Evolutionary conservation across 306 rosid genomes (phyloP).

Genomic region (Vigna reflexopilosa): DNA sequence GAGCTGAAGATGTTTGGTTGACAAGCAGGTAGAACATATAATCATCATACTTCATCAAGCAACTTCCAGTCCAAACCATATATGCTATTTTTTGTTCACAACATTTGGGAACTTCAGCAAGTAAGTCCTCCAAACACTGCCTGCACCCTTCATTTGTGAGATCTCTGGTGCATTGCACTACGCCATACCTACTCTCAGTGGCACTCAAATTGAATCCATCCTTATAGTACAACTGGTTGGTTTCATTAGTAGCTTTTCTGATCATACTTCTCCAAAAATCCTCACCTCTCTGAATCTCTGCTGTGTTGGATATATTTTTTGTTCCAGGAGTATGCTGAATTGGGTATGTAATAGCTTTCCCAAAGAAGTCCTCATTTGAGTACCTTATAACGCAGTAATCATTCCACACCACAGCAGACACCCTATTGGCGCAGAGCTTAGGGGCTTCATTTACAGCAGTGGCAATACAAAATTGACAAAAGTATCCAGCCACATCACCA

Average conservation of each 20-base stretch:
- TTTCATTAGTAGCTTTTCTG: background rate
- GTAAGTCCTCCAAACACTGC: background rate
- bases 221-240: background rate
- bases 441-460: background rate
- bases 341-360: background rate
- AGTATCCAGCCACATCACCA: background rate
- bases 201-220: background rate
- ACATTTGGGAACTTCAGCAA: background rate
- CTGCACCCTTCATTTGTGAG: constrained; percentile 20
- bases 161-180: background rate
- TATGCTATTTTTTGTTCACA: background rate
- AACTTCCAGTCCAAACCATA: background rate
- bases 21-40: background rate
- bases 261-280: constrained; percentile 17
- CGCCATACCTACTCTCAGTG: background rate
- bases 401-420: background rate
- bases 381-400: background rate
- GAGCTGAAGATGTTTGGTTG: constrained; percentile 3
- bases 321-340: background rate
- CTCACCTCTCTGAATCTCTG: background rate
- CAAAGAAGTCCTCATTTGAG: constrained; percentile 14
- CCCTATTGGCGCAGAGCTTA: background rate
- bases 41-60: constrained; percentile 13
- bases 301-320: background rate
- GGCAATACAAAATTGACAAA: constrained; percentile 39